Base-by-base conservation (phyloP, 345 rosid species). In the Aquilaria malaccensis region DNA sequence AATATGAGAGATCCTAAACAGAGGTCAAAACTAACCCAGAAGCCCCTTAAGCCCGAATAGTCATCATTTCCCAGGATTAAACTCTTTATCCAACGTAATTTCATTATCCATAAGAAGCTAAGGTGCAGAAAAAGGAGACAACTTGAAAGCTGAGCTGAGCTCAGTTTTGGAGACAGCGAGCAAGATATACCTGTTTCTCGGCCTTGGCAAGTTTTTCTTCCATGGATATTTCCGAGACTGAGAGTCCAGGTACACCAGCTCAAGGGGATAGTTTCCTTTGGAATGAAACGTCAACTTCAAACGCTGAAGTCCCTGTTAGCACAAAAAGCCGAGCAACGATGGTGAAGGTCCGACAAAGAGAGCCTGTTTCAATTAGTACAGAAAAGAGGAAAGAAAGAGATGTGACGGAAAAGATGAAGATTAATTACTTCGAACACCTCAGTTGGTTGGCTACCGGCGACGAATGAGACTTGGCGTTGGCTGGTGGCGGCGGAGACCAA, bases 131-230 rank as follows among this genome's bases (percentile, higher is more conserved):
- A 37, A 37, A 4, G 43, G 7, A 37, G 43, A 37, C 43, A 4
- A 4, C 43, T 37, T 37, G 43, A 37, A 37, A 37, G 43, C 43
- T 37, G 43, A 37, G 7, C 43, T 37, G 10, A 53, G 31, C 56
- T 53, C 56, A 33, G 10, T 30, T 29, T 9, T 10, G 0, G 30
- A 53, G 33, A 53, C 9, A n/a, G 13, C 5, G 30, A 11, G 13
- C 55, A 6, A 45, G 45, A 63, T 48, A 31, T 63, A 72, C 82
- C 52, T 63, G 67, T 62, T 62, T 70, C 69, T 72, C 79, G 22
- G 73, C 73, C 30, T 68, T 75, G 0, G 64, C 79, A 55, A 79
- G 71, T 69, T 69, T 79, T 57, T 75, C 63, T 68, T 75, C 82
- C 82, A 79, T 75, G 7, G 10, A 45, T 29, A 51, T 45, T 30